Base-by-base conservation (phyloP, 345 rosid genomes). In the Salix dunnii region DNA sequence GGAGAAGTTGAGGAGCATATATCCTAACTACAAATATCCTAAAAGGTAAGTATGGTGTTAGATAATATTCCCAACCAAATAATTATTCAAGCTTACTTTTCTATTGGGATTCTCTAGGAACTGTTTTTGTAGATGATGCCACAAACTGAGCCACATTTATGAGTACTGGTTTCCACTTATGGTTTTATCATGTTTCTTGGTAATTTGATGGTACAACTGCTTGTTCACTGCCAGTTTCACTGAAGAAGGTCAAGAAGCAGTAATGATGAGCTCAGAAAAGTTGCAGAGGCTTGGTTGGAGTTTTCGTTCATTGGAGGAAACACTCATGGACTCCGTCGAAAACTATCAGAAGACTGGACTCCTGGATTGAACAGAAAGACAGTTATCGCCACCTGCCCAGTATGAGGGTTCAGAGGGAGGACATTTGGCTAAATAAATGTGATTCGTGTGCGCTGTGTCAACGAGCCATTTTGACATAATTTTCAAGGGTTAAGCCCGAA, bases 261-360 rank as follows among this genome's bases (percentile, higher is more conserved):
- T 14, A 3, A 20, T 27, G 8, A 0, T 82, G 33, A 74, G 79
- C 61, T 76, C 85, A 14, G 81, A 77, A 40, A 84, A 75, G 76
- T 31, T 84, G 46, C 81, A 63, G 65, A 63, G 64, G n/a, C 71
- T 82, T 3, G 85, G 87, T 62, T 84, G 85, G 87, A 82, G 79
- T 72, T 60, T 36, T 72, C 74, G 79, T 66, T 68, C 81, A 8
- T 30, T 79, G 53, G 81, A 84, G 79, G 85, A 82, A 81, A 84
- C 82, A 16, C 82, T 84, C 1, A 48, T 63, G 20, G 86, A 81
- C 76, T 38, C 86, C 28, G 80, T 81, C 36, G 80, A 81, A 66
- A 84, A 78, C 68, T 81, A 75, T 70, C 55, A 21, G 7, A 63
- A 40, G 62, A 75, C 82, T 16, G 82, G 82, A 27, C 27, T 70